Evolutionary conservation across 2,329 filamentous ascomycete species (phyloP).

Genomic region (Chaetomiaceae sp.): DNA sequence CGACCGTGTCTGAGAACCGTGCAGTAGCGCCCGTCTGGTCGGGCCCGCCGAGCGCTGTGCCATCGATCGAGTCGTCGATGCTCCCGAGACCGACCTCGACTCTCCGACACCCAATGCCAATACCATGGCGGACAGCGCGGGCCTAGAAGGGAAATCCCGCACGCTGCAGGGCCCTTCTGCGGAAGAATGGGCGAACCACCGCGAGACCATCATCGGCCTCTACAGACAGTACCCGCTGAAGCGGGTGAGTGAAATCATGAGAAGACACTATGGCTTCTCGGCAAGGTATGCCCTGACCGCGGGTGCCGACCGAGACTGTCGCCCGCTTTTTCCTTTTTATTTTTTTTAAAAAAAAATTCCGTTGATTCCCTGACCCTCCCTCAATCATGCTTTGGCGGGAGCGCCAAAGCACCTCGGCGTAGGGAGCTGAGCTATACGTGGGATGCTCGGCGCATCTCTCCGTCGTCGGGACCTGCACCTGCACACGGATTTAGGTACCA

Average conservation of each 20-base stretch:
- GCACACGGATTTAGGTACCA: neutral
- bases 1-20: slow-evolving; percentile 26
- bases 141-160: slow-evolving; percentile 23
- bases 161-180: slow-evolving; percentile 27
- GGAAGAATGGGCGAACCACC: slow-evolving; percentile 26
- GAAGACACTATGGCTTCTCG: slow-evolving; percentile 25
- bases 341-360: no score
- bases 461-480: slow-evolving; percentile 1
- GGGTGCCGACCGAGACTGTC: neutral
- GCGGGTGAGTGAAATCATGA: slow-evolving; percentile 28
- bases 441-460: neutral
- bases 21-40: slow-evolving; percentile 25
- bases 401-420: neutral
- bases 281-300: slow-evolving; percentile 26
- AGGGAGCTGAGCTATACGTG: neutral
- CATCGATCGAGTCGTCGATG: neutral
- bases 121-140: slow-evolving; percentile 3
- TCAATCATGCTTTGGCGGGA: neutral
- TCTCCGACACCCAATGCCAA: neutral
- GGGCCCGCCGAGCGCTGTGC: slow-evolving; percentile 5
- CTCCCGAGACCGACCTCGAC: neutral
- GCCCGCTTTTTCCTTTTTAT: neutral
- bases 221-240: slow-evolving; percentile 27
- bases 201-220: slow-evolving; percentile 26
- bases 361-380: no score